Evolutionary conservation across 306 rosid species (phyloP), one percentile per base, ranked within the genome.

Genomic region (Purshia tridentata): DNA sequence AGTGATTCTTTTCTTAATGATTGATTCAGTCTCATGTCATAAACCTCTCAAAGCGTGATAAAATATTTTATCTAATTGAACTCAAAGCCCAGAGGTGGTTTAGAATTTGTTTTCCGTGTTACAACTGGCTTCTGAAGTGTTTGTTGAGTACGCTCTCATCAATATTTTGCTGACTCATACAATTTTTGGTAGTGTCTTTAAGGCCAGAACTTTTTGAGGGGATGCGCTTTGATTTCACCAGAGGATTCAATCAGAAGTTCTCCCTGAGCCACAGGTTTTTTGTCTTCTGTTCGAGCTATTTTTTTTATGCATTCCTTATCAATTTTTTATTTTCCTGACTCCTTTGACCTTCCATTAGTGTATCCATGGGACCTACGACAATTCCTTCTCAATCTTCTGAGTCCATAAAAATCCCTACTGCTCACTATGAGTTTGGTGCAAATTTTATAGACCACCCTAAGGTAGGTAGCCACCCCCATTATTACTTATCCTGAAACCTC

Each of bases 161-260:
- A 50, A 18, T 65, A 13, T 42, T 45, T 19, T 65, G 3, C 40
- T 65, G 54, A 62, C 67, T 39, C 8, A 6, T 68, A 18, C 42
- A 19, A 73, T 5, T 61, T 58, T 45, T 66, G 76, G 13, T 84
- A 93, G 98, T 91, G 97, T 89, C 97, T 18, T 84, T 91, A 45
- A 88, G 89, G 54, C 98, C 98, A 52, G 96, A 91, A 49, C 83
- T 84, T 46, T 93, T 93, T 39, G 98, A 93, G 76, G 97, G 98
- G 20, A 72, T 91, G 94, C 91, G 97, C 20, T 93, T 93, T 86
- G 98, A 93, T 83, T 93, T 93, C 75, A 84, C 89, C 68, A 93
- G 85, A 80, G 86, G 86, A 57, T 92, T 93, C 60, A 89, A 86
- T 77, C 97, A 86, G 49, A 89, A 87, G 77, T 91, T 93, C 53